Conservation (phyloP, 2,329 filamentous ascomycete genomes). For the Eutypa lata region DNA sequence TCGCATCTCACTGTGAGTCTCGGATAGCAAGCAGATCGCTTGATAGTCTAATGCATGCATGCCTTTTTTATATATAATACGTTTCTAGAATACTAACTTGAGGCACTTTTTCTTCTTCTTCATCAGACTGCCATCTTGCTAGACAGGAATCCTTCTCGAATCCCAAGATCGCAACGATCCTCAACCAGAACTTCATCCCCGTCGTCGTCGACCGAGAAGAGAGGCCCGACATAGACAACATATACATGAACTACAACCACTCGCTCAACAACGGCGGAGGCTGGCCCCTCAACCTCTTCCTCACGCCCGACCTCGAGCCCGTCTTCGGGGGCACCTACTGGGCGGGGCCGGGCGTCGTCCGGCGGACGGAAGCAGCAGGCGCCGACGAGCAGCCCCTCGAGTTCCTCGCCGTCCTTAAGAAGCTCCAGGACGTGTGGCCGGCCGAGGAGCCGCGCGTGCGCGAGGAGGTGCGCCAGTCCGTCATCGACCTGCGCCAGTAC, state of each 20-base stretch:
- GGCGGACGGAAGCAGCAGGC: slow-evolving; percentile 40
- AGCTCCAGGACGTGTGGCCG: slow-evolving; percentile 72
- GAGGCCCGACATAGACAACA: slow-evolving; percentile 86
- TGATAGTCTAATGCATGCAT: neutral
- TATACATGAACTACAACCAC: slow-evolving; percentile 98
- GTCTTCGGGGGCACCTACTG: slow-evolving; percentile 97
- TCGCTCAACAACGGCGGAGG: slow-evolving; percentile 86
- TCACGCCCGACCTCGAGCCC: slow-evolving; percentile 88
- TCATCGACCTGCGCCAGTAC: slow-evolving; percentile 78
- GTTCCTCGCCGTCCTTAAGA: slow-evolving; percentile 79
- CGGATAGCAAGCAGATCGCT: neutral
- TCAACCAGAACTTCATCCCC: slow-evolving; percentile 87
- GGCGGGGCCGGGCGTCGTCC: slow-evolving; percentile 70
- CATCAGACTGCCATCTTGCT: slow-evolving; percentile 80
- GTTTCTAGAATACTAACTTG: slow-evolving; percentile 6
- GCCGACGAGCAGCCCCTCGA: slow-evolving; percentile 63
- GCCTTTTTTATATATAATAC: neutral
- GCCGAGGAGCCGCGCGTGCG: slow-evolving; percentile 82
- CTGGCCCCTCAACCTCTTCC: slow-evolving; percentile 95
- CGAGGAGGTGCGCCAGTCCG: slow-evolving; percentile 78
- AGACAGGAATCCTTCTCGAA: slow-evolving; percentile 89
- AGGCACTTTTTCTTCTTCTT: neutral
- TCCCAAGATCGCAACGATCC: slow-evolving; percentile 70
- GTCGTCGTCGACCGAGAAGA: slow-evolving; percentile 93
- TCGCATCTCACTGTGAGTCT: slow-evolving; percentile 84